A percentile compares a stretch with the other conserved stretches of the same genome.
These are phyloP conservation scores for Venturiaceae sp. DNA, from an alignment of 2,329 filamentous ascomycete genomes.

Conservation along the genomic window DNA sequence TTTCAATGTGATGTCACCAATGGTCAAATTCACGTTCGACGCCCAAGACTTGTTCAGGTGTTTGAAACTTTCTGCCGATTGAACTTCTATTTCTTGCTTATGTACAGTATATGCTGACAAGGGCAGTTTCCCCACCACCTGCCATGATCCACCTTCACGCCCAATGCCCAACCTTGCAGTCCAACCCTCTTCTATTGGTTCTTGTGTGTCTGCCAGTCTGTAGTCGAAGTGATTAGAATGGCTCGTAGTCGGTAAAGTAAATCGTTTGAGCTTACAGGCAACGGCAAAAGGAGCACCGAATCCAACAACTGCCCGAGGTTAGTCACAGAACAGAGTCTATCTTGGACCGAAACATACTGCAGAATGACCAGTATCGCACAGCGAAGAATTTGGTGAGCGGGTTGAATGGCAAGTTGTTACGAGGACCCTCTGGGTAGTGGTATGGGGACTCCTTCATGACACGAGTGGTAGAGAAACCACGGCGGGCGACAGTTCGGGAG, in stretches of 20 bases:
- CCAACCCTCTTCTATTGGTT: conserved; percentile 27
- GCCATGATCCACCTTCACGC: background rate
- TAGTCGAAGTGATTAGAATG: conserved; percentile 8
- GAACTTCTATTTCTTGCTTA: conserved; percentile 4
- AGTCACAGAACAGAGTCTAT: background rate
- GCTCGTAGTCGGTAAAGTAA: background rate
- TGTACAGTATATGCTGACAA: conserved; percentile 1
- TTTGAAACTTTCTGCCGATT: background rate
- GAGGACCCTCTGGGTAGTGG: conserved; percentile 96
- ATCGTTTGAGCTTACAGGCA: conserved; percentile 44
- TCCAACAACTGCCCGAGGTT: conserved; percentile 36
- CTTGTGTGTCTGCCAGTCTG: conserved; percentile 62
- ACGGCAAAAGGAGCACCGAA: conserved; percentile 52
- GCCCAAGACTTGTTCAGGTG: background rate
- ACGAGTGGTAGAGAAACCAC: conserved; percentile 89
- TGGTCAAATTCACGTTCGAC: background rate
- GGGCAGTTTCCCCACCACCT: background rate
- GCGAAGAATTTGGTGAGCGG: conserved; percentile 80
- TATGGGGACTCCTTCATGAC: conserved; percentile 66
- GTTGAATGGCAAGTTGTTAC: conserved; percentile 96
- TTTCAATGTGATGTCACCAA: no score
- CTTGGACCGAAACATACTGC: conserved; percentile 40
- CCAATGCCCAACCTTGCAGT: background rate
- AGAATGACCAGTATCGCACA: conserved; percentile 73
- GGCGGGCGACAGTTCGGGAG: conserved; percentile 66